Base-by-base conservation (phyloP, 2,329 filamentous ascomycete genomes). In the Purpureocillium takamizusanense region DNA sequence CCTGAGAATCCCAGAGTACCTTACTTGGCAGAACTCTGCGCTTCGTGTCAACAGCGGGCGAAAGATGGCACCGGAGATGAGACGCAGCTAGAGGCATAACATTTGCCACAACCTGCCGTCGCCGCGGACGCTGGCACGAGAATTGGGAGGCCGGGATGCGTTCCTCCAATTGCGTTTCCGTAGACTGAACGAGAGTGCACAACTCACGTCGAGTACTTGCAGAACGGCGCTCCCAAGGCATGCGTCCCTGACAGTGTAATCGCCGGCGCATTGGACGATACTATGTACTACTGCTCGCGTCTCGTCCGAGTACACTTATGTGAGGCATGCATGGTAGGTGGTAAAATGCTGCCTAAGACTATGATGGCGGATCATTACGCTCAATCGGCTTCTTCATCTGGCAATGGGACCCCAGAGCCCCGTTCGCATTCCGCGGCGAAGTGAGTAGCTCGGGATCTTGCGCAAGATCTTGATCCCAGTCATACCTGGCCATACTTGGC, bases 201-300 rank as follows among this genome's bases (percentile, higher is more conserved):
- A 17, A 53, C 62, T 49, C 45, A 65, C 63, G 54, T 51, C 0
- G 64, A 63, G 36, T 61, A 64, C 42, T 55, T 63, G 53, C 60
- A 65, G 17, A 67, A 42, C 14, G 59, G 49, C 4, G 50, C 56
- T 3, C 49, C 50, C 38, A 58, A 48, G 3, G 63, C 61, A 41
- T 73, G 69, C 23, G 59, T 43, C 18, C 55, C 53, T 12, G 47
- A 28, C 40, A 66, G 47, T 46, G 59, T 52, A 49, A 70, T 57
- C 42, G 65, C 45, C 51, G 65, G 37, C 31, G 63, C 57, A 30
- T 69, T 71, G 4, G 68, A 68, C 27, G 62, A 61, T 14, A 72
- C 46, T 2, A 68, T n/a, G n/a, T n/a, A n/a, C n/a, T n/a, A n/a
- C n/a, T n/a, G n/a, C n/a, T n/a, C 43, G 3, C 42, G 63, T 55